Evolutionary conservation across 768 basidiomycete species (phyloP).

Genomic region (Mycena galericulata): DNA sequence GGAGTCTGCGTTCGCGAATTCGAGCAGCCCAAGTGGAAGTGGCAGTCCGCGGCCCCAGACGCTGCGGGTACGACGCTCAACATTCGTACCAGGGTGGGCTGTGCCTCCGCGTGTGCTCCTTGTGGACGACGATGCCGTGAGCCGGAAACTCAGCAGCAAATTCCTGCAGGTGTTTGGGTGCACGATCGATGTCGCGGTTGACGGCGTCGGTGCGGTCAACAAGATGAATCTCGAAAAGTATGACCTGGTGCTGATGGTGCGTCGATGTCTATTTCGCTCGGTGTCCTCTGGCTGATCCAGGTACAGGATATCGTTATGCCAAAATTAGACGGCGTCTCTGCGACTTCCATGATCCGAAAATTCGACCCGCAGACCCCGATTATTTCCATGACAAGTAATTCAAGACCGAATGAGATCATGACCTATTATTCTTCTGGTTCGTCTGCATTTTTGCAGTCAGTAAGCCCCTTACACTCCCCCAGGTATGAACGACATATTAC

Average conservation of each 20-base stretch:
- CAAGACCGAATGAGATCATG: constrained; percentile 93
- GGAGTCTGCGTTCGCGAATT: constrained; percentile 35
- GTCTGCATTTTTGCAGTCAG: constrained; percentile 29
- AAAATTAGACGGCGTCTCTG: constrained; percentile 87
- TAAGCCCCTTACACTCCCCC: constrained; percentile 10
- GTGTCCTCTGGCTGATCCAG: constrained; percentile 21
- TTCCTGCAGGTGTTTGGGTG: constrained; percentile 97
- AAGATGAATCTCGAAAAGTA: constrained; percentile 98
- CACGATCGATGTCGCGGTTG: constrained; percentile 93
- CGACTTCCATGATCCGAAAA: constrained; percentile 93
- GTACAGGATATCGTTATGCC: constrained; percentile 95
- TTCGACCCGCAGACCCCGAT: constrained; percentile 97
- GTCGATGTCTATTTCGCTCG: constrained; percentile 42
- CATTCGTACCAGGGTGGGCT: constrained; percentile 91
- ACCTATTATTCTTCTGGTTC: constrained; percentile 84
- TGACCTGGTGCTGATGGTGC: constrained; percentile 94
- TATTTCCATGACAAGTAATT: constrained; percentile 98
- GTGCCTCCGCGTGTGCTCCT: constrained; percentile 91
- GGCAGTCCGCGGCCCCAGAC: constrained; percentile 55
- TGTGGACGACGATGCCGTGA: constrained; percentile 96
- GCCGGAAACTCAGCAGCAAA: constrained; percentile 88
- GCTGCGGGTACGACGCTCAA: constrained; percentile 77
- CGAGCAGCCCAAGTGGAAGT: constrained; percentile 35
- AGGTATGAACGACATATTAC: constrained; percentile 97
- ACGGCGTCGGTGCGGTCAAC: constrained; percentile 91